Percentiles rank a stretch among this genome's conserved stretches.
Evolutionary conservation across 192 early-diverging fungal species (phyloP).

Genomic region (Rhizoclosmatium globosum): DNA sequence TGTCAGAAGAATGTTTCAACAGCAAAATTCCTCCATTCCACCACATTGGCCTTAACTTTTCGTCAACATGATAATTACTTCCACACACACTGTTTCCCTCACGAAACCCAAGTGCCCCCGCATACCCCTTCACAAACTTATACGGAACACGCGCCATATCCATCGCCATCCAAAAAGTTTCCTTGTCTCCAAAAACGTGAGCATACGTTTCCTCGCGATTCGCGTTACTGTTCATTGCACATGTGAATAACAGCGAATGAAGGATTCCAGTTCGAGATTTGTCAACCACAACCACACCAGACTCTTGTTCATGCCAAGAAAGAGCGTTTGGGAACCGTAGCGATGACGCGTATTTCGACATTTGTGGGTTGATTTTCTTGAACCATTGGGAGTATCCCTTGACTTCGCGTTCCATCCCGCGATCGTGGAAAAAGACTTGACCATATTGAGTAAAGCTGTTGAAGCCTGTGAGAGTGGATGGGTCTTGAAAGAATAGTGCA

Average conservation of each 20-base stretch:
- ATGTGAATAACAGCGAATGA: conserved; percentile 59
- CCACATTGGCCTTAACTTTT: conserved; percentile 41
- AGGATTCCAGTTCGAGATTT: conserved; percentile 53
- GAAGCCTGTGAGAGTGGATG: conserved; percentile 40
- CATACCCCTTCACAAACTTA: conserved; percentile 60
- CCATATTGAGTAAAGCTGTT: conserved; percentile 53
- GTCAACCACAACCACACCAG: conserved; percentile 70
- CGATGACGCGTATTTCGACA: conserved; percentile 44
- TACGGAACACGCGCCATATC: conserved; percentile 69
- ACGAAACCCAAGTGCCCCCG: conserved; percentile 58
- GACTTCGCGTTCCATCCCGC: conserved; percentile 11
- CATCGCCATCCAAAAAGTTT: conserved; percentile 68
- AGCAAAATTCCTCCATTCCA: conserved; percentile 51
- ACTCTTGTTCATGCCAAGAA: conserved; percentile 67
- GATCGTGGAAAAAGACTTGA: conserved; percentile 66
- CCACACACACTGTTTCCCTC: conserved; percentile 37
- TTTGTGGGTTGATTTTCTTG: conserved; percentile 55
- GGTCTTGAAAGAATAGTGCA: conserved; percentile 47
- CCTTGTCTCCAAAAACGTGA: conserved; percentile 50
- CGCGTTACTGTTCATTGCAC: conserved; percentile 55
- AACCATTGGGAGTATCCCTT: conserved; percentile 29
- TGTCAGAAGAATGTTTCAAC: conserved; percentile 34
- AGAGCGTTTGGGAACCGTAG: conserved; percentile 50
- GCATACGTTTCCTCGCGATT: conserved; percentile 20
- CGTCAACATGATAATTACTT: conserved; percentile 41